These are phyloP conservation scores for Epichloe scottii DNA, from an alignment of 2,329 filamentous ascomycete species.

Conservation along the genomic window DNA sequence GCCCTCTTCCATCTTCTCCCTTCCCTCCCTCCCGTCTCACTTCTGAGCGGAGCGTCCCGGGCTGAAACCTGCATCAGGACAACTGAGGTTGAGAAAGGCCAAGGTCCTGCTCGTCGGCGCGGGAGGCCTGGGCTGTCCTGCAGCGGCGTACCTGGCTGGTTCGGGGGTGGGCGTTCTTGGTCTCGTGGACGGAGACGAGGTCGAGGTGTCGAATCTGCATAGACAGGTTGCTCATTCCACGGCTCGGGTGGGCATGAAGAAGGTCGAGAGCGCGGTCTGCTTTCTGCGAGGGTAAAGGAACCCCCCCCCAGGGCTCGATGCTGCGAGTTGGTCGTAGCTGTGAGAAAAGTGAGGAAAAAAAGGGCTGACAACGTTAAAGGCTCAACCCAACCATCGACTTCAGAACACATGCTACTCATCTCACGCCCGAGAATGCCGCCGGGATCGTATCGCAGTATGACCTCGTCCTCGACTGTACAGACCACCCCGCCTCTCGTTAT, in stretches of 20 bases:
- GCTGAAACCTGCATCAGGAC: slow-evolving; percentile 37
- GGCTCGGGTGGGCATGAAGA: slow-evolving; percentile 56
- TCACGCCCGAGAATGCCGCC: slow-evolving; percentile 57
- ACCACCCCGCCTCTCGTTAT: slow-evolving; percentile 84
- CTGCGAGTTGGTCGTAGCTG: no score
- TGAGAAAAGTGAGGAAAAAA: not conserved
- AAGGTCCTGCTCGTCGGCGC: slow-evolving; percentile 73
- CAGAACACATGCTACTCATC: slow-evolving; percentile 46
- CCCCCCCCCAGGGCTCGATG: no score
- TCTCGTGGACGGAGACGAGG: slow-evolving; percentile 74
- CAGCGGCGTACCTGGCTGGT: slow-evolving; percentile 82
- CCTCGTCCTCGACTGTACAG: slow-evolving; percentile 85
- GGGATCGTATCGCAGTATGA: slow-evolving; percentile 60
- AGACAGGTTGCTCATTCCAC: slow-evolving; percentile 76
- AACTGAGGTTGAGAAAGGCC: slow-evolving; percentile 57
- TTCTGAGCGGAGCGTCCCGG: not conserved
- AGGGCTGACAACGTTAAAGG: slow-evolving; percentile 24
- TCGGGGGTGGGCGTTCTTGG: slow-evolving; percentile 77
- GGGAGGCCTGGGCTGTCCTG: slow-evolving; percentile 83
- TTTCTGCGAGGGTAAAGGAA: slow-evolving; percentile 40
- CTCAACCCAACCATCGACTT: slow-evolving; percentile 64
- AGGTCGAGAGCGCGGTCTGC: slow-evolving; percentile 64
- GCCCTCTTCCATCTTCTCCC: not conserved
- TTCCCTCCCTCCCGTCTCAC: not conserved
- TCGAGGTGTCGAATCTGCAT: slow-evolving; percentile 86